Evolutionary conservation across 768 basidiomycete genomes (phyloP).

Genomic region (Tylopilus plumbeoviolaceoides): DNA sequence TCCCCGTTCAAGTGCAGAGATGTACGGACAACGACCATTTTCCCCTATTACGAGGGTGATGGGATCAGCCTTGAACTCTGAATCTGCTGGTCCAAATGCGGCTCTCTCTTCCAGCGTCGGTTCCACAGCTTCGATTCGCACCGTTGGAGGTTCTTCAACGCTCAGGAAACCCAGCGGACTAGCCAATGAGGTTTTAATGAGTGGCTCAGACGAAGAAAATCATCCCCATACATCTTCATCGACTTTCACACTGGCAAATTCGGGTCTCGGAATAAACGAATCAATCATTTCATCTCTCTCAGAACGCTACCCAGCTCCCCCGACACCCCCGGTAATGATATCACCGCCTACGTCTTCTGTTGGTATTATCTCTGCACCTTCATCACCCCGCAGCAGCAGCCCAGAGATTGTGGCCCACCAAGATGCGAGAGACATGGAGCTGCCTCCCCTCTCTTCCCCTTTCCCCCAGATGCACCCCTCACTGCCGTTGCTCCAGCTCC

Average conservation of each 20-base stretch:
- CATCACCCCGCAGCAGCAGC: constrained; percentile 16
- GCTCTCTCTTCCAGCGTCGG: constrained; percentile 9
- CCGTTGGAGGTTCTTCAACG: constrained; percentile 5
- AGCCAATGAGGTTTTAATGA: constrained; percentile 8
- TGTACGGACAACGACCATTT: constrained; percentile 27
- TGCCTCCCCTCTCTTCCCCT: background rate
- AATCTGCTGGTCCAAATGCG: constrained; percentile 3
- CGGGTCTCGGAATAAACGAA: background rate
- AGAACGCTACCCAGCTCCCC: constrained; percentile 29
- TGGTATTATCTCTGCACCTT: constrained; percentile 20
- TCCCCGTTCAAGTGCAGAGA: constrained; percentile 25
- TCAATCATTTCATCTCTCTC: constrained; percentile 26
- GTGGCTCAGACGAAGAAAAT: background rate
- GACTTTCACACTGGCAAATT: background rate
- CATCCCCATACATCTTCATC: background rate
- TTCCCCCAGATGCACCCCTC: background rate
- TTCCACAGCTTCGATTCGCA: constrained; percentile 9
- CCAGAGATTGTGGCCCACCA: constrained; percentile 14
- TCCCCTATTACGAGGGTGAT: constrained; percentile 24
- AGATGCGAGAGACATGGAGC: background rate
- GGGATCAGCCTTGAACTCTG: constrained; percentile 12
- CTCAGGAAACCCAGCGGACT: constrained; percentile 18
- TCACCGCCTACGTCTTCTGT: constrained; percentile 26
- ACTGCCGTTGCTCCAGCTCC: constrained; percentile 15
- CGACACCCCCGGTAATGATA: constrained; percentile 25